A percentile compares a stretch with the other conserved stretches of the same genome.
Evolutionary conservation across 495 filamentous ascomycete species (phyloP).

Genomic region (Neurospora intermedia): DNA sequence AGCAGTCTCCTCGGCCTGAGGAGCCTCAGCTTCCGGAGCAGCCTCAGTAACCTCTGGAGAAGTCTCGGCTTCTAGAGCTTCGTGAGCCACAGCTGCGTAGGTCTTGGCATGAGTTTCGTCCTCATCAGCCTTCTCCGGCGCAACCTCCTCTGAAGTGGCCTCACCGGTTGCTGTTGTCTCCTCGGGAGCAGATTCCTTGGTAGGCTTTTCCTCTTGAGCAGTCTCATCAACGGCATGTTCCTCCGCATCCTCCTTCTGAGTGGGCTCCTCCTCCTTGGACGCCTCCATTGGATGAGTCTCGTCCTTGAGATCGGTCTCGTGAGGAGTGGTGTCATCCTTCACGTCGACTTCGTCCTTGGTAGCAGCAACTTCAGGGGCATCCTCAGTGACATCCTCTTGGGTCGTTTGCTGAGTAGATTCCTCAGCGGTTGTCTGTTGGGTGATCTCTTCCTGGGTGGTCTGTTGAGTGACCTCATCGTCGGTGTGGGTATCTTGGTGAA

Average conservation of each 20-base stretch:
- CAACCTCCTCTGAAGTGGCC: background rate
- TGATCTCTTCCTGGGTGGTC: background rate
- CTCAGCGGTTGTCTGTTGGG: background rate
- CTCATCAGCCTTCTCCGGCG: background rate
- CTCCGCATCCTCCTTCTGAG: background rate
- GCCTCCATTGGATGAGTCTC: background rate
- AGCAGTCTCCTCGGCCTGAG: background rate
- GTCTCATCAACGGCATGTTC: background rate
- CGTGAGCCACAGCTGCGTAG: background rate
- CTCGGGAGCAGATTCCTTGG: background rate
- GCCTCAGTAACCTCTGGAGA: background rate
- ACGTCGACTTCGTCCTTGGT: background rate
- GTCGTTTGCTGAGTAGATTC: background rate
- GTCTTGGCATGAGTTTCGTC: background rate
- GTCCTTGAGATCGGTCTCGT: background rate
- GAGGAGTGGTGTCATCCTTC: background rate
- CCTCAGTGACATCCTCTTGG: background rate
- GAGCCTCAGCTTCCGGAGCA: background rate
- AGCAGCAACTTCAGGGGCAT: background rate
- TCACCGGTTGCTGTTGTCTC: background rate
- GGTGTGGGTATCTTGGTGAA: background rate
- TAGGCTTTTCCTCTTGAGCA: background rate
- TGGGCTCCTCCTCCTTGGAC: background rate
- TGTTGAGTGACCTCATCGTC: background rate
- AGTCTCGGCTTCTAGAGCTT: background rate